Evolutionary conservation across 441 rosid species (phyloP).

Genomic region (Raphanus hybrid): DNA sequence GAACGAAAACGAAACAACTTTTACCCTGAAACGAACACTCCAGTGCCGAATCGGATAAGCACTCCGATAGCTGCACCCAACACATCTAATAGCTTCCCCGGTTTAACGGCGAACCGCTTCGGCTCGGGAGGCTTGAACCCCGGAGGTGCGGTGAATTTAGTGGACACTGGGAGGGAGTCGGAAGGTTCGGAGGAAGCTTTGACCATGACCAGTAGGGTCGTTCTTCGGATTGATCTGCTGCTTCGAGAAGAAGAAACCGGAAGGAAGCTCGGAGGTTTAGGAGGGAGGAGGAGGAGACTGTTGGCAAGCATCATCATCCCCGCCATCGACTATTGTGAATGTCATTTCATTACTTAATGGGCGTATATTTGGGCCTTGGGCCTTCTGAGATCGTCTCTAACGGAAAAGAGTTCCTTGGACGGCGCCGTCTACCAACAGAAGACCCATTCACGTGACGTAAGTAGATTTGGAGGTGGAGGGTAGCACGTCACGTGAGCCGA

Average conservation of each 20-base stretch:
- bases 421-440: constrained; percentile 35
- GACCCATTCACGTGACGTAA: constrained; percentile 20
- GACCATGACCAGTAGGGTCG: constrained; percentile 37
- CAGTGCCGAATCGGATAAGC: constrained; percentile 78
- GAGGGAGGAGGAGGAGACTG: constrained; percentile 45
- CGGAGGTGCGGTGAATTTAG: constrained; percentile 67
- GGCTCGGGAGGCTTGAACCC: constrained; percentile 84
- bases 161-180: constrained; percentile 46
- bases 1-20: neutral
- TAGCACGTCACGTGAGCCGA: constrained; percentile 42
- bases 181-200: constrained; percentile 58
- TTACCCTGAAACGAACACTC: constrained; percentile 82
- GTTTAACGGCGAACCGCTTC: constrained; percentile 60
- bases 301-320: constrained; percentile 46
- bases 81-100: constrained; percentile 62
- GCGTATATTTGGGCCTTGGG: neutral
- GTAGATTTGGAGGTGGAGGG: neutral
- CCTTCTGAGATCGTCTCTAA: neutral
- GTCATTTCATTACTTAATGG: no score
- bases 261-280: constrained; percentile 42
- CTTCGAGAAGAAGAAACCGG: constrained; percentile 40
- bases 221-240: constrained; percentile 40
- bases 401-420: constrained; percentile 32
- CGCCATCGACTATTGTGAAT: constrained; percentile 51
- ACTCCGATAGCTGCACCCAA: constrained; percentile 74